A percentile compares a stretch with the other conserved stretches of the same genome.
Conservation (phyloP, 768 basidiomycete genomes). For the Termitomyces eurrhizus region DNA sequence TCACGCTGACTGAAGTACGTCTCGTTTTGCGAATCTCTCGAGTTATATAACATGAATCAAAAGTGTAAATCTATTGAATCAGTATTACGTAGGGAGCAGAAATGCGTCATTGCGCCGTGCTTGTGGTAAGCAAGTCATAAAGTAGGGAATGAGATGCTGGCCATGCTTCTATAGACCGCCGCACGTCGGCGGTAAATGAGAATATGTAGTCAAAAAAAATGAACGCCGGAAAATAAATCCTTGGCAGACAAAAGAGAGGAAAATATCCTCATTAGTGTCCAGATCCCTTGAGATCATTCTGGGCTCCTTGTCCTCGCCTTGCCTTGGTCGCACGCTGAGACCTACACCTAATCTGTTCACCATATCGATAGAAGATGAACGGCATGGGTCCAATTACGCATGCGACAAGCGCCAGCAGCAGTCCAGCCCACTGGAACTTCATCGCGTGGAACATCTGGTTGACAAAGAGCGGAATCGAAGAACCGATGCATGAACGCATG, state of each 20-base stretch:
- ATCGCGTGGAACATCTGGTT: slow-evolving; percentile 38
- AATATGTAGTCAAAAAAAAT: not conserved
- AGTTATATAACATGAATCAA: not conserved
- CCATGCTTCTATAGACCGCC: slow-evolving; percentile 4
- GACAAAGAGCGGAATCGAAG: slow-evolving; percentile 36
- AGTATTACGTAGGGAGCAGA: not conserved
- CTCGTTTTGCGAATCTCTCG: not conserved
- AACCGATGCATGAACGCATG: slow-evolving; percentile 33
- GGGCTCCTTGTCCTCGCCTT: slow-evolving; percentile 9
- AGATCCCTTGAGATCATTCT: slow-evolving; percentile 2
- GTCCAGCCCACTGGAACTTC: slow-evolving; percentile 37
- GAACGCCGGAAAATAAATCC: not conserved
- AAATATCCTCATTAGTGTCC: not conserved
- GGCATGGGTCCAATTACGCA: slow-evolving; percentile 34
- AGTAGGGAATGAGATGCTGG: slow-evolving; percentile 10
- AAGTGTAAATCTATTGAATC: not conserved
- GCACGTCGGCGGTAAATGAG: not conserved
- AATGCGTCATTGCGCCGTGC: not conserved
- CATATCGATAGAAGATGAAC: slow-evolving; percentile 37
- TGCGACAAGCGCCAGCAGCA: slow-evolving; percentile 31
- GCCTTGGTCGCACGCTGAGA: slow-evolving; percentile 10
- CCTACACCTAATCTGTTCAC: slow-evolving; percentile 35
- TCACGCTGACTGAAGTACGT: too few species aligned
- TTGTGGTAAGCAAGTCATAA: slow-evolving; percentile 1
- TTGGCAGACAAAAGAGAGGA: not conserved